These are phyloP conservation scores for Chlamydomonas incerta DNA, from an alignment of 139 green algal genomes.

Conservation along the genomic window DNA sequence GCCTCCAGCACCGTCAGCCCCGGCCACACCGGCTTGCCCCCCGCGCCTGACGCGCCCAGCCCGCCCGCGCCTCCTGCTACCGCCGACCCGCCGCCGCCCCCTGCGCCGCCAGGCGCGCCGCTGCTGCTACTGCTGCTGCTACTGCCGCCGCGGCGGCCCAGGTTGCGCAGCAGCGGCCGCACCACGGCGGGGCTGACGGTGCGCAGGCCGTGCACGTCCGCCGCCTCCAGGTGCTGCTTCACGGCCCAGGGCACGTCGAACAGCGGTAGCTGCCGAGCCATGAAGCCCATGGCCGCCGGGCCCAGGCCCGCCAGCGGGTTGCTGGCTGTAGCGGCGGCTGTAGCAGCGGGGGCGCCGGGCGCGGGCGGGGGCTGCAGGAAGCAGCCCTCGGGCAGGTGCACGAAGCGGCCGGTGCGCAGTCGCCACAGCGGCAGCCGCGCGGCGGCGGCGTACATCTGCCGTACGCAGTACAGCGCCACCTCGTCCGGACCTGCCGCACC, in stretches of 20 bases:
- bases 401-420: slow-evolving; percentile 62
- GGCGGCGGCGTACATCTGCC: slow-evolving; percentile 67
- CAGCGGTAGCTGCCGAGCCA: slow-evolving; percentile 64
- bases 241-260: slow-evolving; percentile 66
- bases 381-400: slow-evolving; percentile 63
- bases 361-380: slow-evolving; percentile 67
- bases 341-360: too few relatives aligned
- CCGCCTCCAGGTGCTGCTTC: slow-evolving; percentile 65
- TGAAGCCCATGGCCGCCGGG: slow-evolving; percentile 57
- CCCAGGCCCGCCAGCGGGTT: slow-evolving; percentile 48
- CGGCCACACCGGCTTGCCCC: neutral
- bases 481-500: neutral
- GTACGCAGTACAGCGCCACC: slow-evolving; percentile 47
- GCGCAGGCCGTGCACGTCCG: slow-evolving; percentile 55
- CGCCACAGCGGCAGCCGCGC: slow-evolving; percentile 65
- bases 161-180: slow-evolving; percentile 58
- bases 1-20: slow-evolving; percentile 52
- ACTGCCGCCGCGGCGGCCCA: slow-evolving; percentile 7
- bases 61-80: too few relatives aligned
- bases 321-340: neutral
- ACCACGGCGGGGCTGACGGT: slow-evolving; percentile 64
- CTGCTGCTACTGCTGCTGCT: too few relatives aligned
- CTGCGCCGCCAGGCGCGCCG: too few relatives aligned
- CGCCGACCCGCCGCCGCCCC: neutral
- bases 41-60: neutral